Base-by-base conservation (phyloP, 306 rosid genomes). In the Calophaca sinica region DNA sequence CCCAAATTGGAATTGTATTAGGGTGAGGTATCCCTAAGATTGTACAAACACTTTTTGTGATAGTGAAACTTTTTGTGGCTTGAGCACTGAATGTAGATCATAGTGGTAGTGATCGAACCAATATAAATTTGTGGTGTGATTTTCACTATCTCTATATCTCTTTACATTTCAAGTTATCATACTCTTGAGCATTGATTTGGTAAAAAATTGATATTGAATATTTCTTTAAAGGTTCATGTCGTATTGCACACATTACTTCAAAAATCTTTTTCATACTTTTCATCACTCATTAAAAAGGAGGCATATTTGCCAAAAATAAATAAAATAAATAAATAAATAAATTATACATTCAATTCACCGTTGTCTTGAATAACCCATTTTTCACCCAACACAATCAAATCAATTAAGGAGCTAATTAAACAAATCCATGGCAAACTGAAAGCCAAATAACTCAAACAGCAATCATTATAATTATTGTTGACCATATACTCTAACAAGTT, bases 371-470 rank as follows among this genome's bases (percentile, higher is more conserved):
- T 42, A 42, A 5, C 48, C 11, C 48, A 42, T 7, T 42, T 42
- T 8, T 42, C 11, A 42, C 48, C 48, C 48, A 38, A 38, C 8
- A 38, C 7, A 48, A 62, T 51, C 71, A 51, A 75, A 38, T 65
- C 53, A 62, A 51, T 8, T n/a, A 39, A 8, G 57, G 58, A 64
- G 46, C 8, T 1, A 53, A 38, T n/a, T 41, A 14, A 75, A 14
- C 57, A 64, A 8, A 52, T 41, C 57, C 13, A 53, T 26, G 36
- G 26, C 66, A 53, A 53, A 75, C n/a, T 53, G n/a, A 53, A 64
- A 64, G 35, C 11, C 63, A 36, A 75, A n/a, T 63, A 50, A 63
- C 64, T 52, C 49, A 53, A 70, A 55, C 31, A 53, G 46, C 36
- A 4, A 65, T 38, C 44, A 44, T 29, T 11, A 41, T 13, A 60